These are phyloP conservation scores for Primulina tabacum DNA, from an alignment of 257 asterid genomes.

Conservation along the genomic window DNA sequence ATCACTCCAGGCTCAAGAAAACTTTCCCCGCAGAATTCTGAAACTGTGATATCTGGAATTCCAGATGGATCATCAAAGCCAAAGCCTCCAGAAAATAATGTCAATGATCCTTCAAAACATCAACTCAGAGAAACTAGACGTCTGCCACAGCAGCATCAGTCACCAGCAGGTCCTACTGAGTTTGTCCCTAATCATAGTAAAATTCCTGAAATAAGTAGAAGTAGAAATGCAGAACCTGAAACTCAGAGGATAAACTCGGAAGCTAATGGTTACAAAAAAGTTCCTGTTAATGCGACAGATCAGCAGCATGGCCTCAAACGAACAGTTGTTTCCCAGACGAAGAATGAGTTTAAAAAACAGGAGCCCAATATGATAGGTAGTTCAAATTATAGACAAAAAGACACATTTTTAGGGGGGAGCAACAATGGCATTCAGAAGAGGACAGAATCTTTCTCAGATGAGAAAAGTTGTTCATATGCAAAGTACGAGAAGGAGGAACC, in stretches of 20 bases:
- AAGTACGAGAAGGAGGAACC: conserved; percentile 88
- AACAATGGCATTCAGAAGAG: conserved; percentile 46
- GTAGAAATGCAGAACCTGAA: conserved; percentile 45
- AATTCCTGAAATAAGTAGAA: conserved; percentile 41
- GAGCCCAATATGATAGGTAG: conserved; percentile 45
- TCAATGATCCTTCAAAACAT: conserved; percentile 51
- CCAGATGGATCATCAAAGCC: conserved; percentile 52
- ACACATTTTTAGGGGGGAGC: conserved; percentile 54
- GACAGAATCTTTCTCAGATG: conserved; percentile 66
- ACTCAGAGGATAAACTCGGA: conserved; percentile 37
- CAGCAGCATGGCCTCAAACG: conserved; percentile 47
- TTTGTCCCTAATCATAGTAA: conserved; percentile 42
- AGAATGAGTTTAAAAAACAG: conserved; percentile 57
- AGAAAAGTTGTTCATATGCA: conserved; percentile 52
- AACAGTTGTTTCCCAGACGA: conserved; percentile 40
- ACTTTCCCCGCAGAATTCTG: conserved; percentile 47
- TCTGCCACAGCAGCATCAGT: conserved; percentile 41
- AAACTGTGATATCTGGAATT: conserved; percentile 35
- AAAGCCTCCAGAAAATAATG: conserved; percentile 46
- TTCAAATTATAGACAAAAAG: conserved; percentile 51
- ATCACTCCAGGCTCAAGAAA: conserved; percentile 43
- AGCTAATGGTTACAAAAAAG: conserved; percentile 43
- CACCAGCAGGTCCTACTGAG: conserved; percentile 44
- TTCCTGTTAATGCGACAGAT: conserved; percentile 37
- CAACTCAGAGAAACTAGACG: conserved; percentile 46